phyloP scores from a whole-genome alignment of 495 filamentous ascomycete genomes.

The Clohesyomyces aquaticus region DNA sequence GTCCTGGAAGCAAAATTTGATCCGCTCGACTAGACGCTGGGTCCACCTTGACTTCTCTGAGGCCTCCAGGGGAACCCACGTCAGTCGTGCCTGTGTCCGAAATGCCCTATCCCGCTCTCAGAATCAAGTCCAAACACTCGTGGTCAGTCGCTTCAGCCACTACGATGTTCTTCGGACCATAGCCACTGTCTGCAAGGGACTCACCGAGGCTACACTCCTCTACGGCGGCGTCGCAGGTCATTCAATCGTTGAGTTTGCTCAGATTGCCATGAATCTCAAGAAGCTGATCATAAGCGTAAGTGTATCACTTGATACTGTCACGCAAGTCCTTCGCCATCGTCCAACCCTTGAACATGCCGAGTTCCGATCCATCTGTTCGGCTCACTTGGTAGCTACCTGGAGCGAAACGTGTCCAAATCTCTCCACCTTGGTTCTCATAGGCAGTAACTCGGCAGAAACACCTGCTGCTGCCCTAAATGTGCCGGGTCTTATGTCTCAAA shows the following conservation, averaged over 20 bases:
- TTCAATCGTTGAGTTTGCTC: slow-evolving; percentile 34
- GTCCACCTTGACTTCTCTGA: slow-evolving; percentile 55
- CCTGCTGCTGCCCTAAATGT: not conserved
- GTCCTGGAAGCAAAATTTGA: slow-evolving; percentile 55
- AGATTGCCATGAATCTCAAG: slow-evolving; percentile 47
- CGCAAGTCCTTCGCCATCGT: slow-evolving; percentile 48
- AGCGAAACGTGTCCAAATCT: slow-evolving; percentile 30
- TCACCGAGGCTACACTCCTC: slow-evolving; percentile 34
- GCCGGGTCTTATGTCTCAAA: slow-evolving; percentile 3
- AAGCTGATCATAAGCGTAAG: slow-evolving; percentile 50
- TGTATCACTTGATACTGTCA: slow-evolving; percentile 46
- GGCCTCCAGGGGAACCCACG: slow-evolving; percentile 45
- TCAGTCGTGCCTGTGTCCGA: slow-evolving; percentile 49
- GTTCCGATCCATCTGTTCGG: slow-evolving; percentile 36
- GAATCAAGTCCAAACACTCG: slow-evolving; percentile 49
- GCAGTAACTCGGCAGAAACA: not conserved
- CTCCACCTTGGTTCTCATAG: slow-evolving; percentile 7
- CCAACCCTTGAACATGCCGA: slow-evolving; percentile 52
- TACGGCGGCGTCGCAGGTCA: slow-evolving; percentile 23
- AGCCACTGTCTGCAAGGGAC: slow-evolving; percentile 36
- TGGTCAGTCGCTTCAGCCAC: slow-evolving; percentile 50
- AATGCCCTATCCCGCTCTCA: slow-evolving; percentile 49
- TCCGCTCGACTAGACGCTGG: slow-evolving; percentile 54
- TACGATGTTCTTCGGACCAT: slow-evolving; percentile 40
- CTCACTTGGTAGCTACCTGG: not conserved